These are phyloP conservation scores for Erysimum cheiri DNA, from an alignment of 441 rosid species.

Conservation along the genomic window DNA sequence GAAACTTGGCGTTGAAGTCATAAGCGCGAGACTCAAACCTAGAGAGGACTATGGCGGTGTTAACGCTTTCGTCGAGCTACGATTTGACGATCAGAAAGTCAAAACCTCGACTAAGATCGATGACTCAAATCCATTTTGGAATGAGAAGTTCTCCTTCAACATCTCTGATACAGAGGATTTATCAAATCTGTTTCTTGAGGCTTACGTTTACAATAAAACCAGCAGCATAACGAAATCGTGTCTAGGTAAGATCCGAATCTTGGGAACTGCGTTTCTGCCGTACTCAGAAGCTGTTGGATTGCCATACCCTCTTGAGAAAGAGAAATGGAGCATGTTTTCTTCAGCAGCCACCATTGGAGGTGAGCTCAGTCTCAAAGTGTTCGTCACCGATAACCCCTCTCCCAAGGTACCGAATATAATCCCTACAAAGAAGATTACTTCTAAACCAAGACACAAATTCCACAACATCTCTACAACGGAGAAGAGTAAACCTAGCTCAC, in stretches of 20 bases:
- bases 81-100: conserved; percentile 77
- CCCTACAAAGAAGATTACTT: conserved; percentile 60
- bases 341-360: conserved; percentile 54
- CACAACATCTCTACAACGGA: conserved; percentile 23
- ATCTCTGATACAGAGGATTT: conserved; percentile 71
- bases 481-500: conserved; percentile 26
- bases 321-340: conserved; percentile 61
- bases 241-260: conserved; percentile 77
- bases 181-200: conserved; percentile 66
- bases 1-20: conserved; percentile 90
- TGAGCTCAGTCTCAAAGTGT: conserved; percentile 84
- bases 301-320: conserved; percentile 85
- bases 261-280: conserved; percentile 81
- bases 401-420: conserved; percentile 58
- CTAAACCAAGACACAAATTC: conserved; percentile 31
- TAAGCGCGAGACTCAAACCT: conserved; percentile 73
- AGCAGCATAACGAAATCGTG: conserved; percentile 54
- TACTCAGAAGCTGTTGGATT: conserved; percentile 76
- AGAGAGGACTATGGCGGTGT: conserved; percentile 68
- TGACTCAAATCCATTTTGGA: conserved; percentile 85
- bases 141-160: conserved; percentile 85
- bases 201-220: conserved; percentile 57
- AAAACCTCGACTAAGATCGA: conserved; percentile 70
- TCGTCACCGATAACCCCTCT: conserved; percentile 66
- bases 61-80: conserved; percentile 78